Evolutionary conservation across 2,329 filamentous ascomycete genomes (phyloP), one percentile per base, ranked within the genome.

Genomic region (Bertia moriformis): DNA sequence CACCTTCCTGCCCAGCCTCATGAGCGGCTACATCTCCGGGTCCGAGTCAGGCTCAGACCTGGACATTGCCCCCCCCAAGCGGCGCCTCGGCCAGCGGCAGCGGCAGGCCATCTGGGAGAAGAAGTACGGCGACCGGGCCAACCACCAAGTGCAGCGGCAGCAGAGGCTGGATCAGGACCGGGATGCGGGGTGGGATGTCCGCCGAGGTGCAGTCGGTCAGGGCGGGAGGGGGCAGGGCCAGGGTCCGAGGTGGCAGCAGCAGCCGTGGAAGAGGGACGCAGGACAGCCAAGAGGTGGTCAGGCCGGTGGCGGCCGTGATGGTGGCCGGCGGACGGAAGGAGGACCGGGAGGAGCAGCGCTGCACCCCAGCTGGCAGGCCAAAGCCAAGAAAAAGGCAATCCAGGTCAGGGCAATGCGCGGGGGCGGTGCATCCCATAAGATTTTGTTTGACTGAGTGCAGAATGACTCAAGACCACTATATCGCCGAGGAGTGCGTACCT

Each of bases 31-130:
- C 59, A 71, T 84, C 49, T 86, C 82, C 2, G 83, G 81, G 37
- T 83, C 78, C 5, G 82, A 84, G 47, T 74, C 70, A 0, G 72
- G 71, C 4, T 82, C 78, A 0, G 78, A 83, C 45, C 62, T 83
- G 17, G 82, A 86, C 39, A 56, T 67, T 2, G 71, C 70, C 4
- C 65, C 65, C 3, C 56, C 64, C 48, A 88, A 87, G 58, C 88
- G 89, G 49, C 69, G 82, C 17, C 68, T 75, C 37, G 84, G 84
- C 3, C 84, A 93, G 58, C 71, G 77, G 33, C 82, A 80, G n/a
- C 73, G 84, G 5, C 81, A 83, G 52, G 73, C 77, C 18, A 81
- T 91, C 42, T 83, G 77, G 65, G 83, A 89, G 61, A 79, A 84
- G 61, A 89, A 88, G 52, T 89, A 69, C 54, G 83, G 83, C 38